Evolutionary conservation across 2,329 filamentous ascomycete genomes (phyloP).

Genomic region (Sporothrix mexicana): DNA sequence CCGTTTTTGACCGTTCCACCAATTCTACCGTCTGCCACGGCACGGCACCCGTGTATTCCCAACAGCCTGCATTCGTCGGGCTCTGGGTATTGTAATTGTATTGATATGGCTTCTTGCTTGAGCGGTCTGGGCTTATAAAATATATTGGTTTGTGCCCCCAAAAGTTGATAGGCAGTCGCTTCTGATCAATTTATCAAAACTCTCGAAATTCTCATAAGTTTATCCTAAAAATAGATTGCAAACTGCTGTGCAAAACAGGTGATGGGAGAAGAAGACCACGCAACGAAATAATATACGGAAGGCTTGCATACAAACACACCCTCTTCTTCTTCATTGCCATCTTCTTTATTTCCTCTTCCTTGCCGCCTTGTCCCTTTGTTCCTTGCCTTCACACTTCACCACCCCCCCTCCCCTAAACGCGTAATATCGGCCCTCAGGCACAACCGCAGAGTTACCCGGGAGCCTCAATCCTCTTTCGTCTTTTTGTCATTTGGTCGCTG

Average conservation of each 20-base stretch:
- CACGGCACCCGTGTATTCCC: background rate
- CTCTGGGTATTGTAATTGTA: too few species aligned
- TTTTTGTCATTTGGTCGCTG: background rate
- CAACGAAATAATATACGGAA: background rate
- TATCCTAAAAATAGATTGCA: background rate
- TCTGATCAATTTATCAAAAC: too few species aligned
- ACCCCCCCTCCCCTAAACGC: background rate
- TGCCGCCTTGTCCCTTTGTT: background rate
- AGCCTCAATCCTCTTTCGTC: conserved; percentile 1
- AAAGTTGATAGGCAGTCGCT: too few species aligned
- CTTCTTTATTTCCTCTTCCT: background rate
- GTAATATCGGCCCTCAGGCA: conserved; percentile 2
- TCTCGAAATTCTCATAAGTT: background rate
- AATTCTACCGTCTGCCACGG: background rate
- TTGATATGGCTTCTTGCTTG: too few species aligned
- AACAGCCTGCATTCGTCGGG: background rate
- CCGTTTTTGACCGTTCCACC: too few species aligned
- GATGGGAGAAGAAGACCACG: too few species aligned
- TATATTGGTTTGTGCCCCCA: too few species aligned
- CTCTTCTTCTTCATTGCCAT: background rate
- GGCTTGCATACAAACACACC: conserved; percentile 8
- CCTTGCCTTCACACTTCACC: background rate
- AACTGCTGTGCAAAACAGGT: too few species aligned
- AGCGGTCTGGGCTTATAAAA: too few species aligned
- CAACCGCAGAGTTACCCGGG: conserved; percentile 1